These are phyloP conservation scores for Bromus sterilis DNA, from an alignment of 176 grass and related monocot species.

Conservation along the genomic window DNA sequence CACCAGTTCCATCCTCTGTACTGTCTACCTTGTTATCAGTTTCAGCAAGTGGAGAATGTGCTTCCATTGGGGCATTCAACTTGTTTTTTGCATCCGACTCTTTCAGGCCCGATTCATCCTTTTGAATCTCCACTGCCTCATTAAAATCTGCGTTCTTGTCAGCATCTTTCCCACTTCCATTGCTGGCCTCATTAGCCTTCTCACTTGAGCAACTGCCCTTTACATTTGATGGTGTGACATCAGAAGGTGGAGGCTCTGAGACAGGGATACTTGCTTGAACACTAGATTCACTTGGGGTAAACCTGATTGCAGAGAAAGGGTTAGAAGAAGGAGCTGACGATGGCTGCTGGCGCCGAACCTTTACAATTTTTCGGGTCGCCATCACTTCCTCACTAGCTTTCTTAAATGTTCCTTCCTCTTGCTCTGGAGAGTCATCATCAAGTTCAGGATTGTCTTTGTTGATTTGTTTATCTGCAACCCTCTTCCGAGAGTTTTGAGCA, in stretches of 20 bases:
- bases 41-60: constrained; percentile 7
- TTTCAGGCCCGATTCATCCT: constrained; percentile 12
- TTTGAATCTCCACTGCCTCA: constrained; percentile 3
- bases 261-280: constrained; percentile 32
- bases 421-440: constrained; percentile 59
- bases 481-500: constrained; percentile 72
- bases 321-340: constrained; percentile 52
- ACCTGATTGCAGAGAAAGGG: constrained; percentile 74
- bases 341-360: constrained; percentile 59
- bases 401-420: constrained; percentile 71
- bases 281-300: constrained; percentile 45
- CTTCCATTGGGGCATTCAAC: neutral
- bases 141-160: constrained; percentile 1
- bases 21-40: constrained; percentile 23
- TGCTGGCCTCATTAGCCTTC: constrained; percentile 17
- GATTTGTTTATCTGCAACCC: constrained; percentile 66
- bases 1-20: constrained; percentile 19
- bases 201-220: constrained; percentile 1
- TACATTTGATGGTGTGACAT: neutral
- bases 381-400: constrained; percentile 98
- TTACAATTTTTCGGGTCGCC: constrained; percentile 79
- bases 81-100: neutral
- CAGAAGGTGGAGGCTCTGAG: constrained; percentile 30
- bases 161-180: neutral
- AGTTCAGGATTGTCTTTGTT: constrained; percentile 85